A percentile compares a stretch with the other conserved stretches of the same genome.
Evolutionary conservation across 2,329 filamentous ascomycete genomes (phyloP).

Genomic region (Nothophoma quercina): DNA sequence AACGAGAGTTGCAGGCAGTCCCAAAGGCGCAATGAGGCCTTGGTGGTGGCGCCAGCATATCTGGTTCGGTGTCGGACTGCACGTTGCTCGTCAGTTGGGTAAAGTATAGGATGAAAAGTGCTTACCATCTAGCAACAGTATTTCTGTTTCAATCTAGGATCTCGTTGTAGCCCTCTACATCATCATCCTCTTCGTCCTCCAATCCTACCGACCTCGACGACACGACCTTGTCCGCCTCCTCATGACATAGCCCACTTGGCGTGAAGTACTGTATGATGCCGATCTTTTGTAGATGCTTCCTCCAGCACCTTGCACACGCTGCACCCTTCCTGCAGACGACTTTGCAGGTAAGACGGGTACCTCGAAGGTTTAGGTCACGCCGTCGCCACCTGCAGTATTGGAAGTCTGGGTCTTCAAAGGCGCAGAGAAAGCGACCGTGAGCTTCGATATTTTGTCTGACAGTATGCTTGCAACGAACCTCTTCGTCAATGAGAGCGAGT

Average conservation of each 20-base stretch:
- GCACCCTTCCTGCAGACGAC: slow-evolving; percentile 30
- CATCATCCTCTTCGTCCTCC: slow-evolving; percentile 31
- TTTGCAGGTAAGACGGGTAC: slow-evolving; percentile 27
- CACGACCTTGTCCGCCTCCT: slow-evolving; percentile 32
- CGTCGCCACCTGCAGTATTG: slow-evolving; percentile 36
- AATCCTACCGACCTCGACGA: slow-evolving; percentile 26
- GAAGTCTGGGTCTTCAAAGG: slow-evolving; percentile 39
- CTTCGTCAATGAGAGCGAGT: slow-evolving; percentile 26
- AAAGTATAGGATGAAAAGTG: background rate
- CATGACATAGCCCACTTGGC: slow-evolving; percentile 38
- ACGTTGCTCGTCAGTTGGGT: background rate
- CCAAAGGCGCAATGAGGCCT: slow-evolving; percentile 33
- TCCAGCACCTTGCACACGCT: slow-evolving; percentile 38
- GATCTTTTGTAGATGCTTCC: slow-evolving; percentile 32
- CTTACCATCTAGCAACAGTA: slow-evolving; percentile 10
- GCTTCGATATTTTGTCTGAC: slow-evolving; percentile 35
- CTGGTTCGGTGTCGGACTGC: slow-evolving; percentile 2
- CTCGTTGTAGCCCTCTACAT: slow-evolving; percentile 35
- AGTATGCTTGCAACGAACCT: slow-evolving; percentile 28
- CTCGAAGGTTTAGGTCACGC: slow-evolving; percentile 35
- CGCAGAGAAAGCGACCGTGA: slow-evolving; percentile 32
- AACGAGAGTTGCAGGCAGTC: slow-evolving; percentile 25
- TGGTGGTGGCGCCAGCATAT: slow-evolving; percentile 31
- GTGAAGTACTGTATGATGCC: slow-evolving; percentile 36
- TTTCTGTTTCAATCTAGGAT: slow-evolving; percentile 15